Base-by-base conservation (phyloP, 2,329 filamentous ascomycete species). In the Fusarium nurragi region DNA sequence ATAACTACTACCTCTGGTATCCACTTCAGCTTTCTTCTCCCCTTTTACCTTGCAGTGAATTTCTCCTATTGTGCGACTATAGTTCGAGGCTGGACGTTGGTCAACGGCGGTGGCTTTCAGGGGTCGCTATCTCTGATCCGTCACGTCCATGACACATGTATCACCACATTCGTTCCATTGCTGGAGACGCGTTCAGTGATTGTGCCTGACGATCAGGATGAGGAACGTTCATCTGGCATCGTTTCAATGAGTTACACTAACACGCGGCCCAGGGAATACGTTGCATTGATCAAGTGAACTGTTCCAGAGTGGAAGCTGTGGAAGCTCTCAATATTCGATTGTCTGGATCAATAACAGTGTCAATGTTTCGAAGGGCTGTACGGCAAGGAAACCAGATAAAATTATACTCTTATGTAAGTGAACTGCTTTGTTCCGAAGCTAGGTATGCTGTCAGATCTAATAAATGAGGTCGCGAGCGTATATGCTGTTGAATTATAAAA, bases 121-220 rank as follows among this genome's bases (percentile, higher is more conserved):
- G 22, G 25, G 30, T 25, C 16, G 6, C 11, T 19, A 16, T n/a
- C 21, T 37, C 36, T 12, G 23, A 11, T 6, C 26, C 26, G 16
- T 34, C 32, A 5, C 32, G 16, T 34, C 16, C 50, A 53, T 36
- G 9, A 6, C 39, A 45, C 39, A 22, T 40, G 54, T 60, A 45
- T 30, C n/a, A 60, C 46, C 16, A 23, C 10, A 11, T 16, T 23
- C 5, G 40, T 40, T 19, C 38, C 19, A 23, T 34, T 36, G 12
- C 25, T 11, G 21, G 13, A 12, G 30, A 14, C 21, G 18, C 45
- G 6, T 26, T 48, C 26, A 37, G 50, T 53, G n/a, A 5, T n/a
- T 46, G 60, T 50, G 22, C 56, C 60, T 60, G 48, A 38, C 21
- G 44, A 65, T 64, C 38, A 54, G 36, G 49, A 11, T 38, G 7